Conservation (phyloP, 2,329 filamentous ascomycete species). For the Periglandula ipomoeae region DNA sequence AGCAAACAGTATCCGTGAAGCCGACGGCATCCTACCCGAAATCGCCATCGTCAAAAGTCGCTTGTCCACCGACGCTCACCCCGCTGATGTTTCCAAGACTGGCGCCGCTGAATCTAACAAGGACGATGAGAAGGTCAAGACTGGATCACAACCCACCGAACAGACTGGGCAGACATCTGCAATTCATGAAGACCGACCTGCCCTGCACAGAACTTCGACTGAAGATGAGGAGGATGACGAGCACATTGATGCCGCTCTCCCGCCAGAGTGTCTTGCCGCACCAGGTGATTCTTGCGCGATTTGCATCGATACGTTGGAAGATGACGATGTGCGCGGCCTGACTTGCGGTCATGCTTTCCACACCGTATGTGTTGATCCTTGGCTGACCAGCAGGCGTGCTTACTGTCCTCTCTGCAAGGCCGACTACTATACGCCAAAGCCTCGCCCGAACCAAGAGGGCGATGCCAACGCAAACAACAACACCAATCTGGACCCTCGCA, state of each 20-base stretch:
- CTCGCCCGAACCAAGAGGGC: constrained; percentile 46
- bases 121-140: constrained; percentile 8
- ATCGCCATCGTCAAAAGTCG: constrained; percentile 33
- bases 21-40: constrained; percentile 44
- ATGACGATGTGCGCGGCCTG: constrained; percentile 87
- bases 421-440: constrained; percentile 94
- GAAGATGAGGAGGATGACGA: constrained; percentile 62
- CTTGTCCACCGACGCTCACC: constrained; percentile 23
- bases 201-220: constrained; percentile 32
- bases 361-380: constrained; percentile 88
- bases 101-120: constrained; percentile 11
- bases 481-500: constrained; percentile 24
- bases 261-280: constrained; percentile 69
- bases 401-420: constrained; percentile 98
- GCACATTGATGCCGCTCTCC: constrained; percentile 73
- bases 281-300: constrained; percentile 94
- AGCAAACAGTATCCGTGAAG: constrained; percentile 62
- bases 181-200: constrained; percentile 14
- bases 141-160: constrained; percentile 11
- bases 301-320: constrained; percentile 87
- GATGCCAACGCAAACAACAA: constrained; percentile 11
- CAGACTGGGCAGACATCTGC: constrained; percentile 18
- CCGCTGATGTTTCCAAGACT: constrained; percentile 13
- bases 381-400: constrained; percentile 86
- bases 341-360: constrained; percentile 98